Conservation (phyloP, 768 basidiomycete genomes). For the Suillus spraguei region DNA sequence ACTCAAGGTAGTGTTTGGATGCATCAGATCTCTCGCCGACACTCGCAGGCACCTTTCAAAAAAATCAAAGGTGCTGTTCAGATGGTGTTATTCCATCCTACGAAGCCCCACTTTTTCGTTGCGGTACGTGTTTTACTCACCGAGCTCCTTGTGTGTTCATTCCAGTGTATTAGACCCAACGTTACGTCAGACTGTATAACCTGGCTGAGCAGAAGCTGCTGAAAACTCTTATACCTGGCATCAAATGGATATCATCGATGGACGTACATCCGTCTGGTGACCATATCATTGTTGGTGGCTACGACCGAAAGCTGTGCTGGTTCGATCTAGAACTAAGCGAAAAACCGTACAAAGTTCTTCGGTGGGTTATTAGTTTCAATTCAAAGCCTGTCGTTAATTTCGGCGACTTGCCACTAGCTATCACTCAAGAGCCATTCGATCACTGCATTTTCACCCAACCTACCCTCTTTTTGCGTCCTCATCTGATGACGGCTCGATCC, state of each 20-base stretch:
- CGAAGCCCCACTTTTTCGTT: constrained; percentile 95
- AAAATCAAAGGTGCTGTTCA: constrained; percentile 92
- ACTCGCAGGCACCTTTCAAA: constrained; percentile 98
- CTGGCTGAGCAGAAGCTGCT: constrained; percentile 90
- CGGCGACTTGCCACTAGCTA: constrained; percentile 54
- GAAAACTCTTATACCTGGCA: constrained; percentile 93
- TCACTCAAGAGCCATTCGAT: constrained; percentile 91
- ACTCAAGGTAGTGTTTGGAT: constrained; percentile 90
- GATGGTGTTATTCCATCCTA: constrained; percentile 91
- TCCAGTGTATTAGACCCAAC: constrained; percentile 71
- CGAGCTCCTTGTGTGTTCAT: constrained; percentile 18
- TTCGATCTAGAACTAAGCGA: constrained; percentile 96
- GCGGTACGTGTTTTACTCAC: constrained; percentile 61
- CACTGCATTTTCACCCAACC: constrained; percentile 89
- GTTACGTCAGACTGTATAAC: constrained; percentile 95
- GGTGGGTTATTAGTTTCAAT: constrained; percentile 46
- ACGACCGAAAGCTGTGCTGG: constrained; percentile 98
- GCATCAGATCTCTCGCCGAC: constrained; percentile 89
- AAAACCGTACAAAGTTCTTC: constrained; percentile 95
- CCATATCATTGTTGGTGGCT: constrained; percentile 95
- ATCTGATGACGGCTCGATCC: constrained; percentile 96
- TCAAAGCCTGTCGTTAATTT: constrained; percentile 17
- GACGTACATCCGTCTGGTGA: constrained; percentile 96
- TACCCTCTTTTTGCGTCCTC: constrained; percentile 97
- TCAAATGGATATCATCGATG: constrained; percentile 97